Percentiles rank a stretch among this genome's conserved stretches.
Conservation (phyloP, 2,329 filamentous ascomycete genomes). For the Diaporthe humulicola region DNA sequence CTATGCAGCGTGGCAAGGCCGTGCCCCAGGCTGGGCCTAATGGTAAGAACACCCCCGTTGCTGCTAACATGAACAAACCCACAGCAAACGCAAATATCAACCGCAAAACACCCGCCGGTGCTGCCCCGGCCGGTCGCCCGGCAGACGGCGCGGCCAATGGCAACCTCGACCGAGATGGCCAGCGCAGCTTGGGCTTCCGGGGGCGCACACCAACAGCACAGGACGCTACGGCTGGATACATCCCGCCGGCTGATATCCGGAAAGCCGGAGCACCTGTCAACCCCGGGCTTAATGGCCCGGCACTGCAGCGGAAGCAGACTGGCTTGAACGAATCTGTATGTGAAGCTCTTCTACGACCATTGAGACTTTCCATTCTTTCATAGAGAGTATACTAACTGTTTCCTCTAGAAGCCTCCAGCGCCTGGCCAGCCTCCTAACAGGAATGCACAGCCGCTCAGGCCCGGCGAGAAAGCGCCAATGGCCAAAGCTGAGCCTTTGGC, state of each 20-base stretch:
- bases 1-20: background rate
- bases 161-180: background rate
- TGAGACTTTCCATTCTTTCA: background rate
- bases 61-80: constrained; percentile 5
- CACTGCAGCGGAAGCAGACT: background rate
- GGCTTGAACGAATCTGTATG: constrained; percentile 1
- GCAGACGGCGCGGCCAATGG: constrained; percentile 1
- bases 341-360: background rate
- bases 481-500: background rate
- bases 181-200: constrained; percentile 14
- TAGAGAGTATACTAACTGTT: background rate
- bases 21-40: background rate
- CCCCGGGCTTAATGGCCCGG: background rate
- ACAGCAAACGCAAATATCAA: background rate
- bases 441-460: background rate
- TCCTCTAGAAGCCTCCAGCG: background rate
- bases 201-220: background rate
- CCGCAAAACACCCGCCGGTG: background rate
- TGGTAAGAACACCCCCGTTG: background rate
- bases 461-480: background rate
- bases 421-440: background rate
- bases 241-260: background rate
- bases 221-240: constrained; percentile 16
- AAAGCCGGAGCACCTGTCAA: background rate
- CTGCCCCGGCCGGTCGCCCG: background rate